A percentile compares a stretch with the other conserved stretches of the same genome.
Conservation (phyloP, 2,329 filamentous ascomycete genomes). For the Fusarium kyushuense region DNA sequence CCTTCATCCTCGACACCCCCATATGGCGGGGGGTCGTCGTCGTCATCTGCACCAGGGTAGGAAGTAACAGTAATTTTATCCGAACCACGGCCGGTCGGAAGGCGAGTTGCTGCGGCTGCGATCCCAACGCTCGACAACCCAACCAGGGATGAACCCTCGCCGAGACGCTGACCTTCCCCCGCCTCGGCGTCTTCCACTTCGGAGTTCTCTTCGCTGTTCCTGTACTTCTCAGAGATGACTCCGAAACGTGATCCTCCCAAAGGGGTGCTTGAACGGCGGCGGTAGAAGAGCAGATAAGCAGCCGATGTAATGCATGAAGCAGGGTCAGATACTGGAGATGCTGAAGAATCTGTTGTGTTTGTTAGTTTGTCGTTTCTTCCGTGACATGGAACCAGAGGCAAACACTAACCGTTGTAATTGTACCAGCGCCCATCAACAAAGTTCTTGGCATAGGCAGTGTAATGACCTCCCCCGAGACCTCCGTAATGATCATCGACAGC, state of each 20-base stretch:
- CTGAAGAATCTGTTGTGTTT: slow-evolving; percentile 74
- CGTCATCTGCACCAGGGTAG: slow-evolving; percentile 45
- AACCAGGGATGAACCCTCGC: slow-evolving; percentile 83
- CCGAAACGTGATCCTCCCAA: slow-evolving; percentile 84
- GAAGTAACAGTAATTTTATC: slow-evolving; percentile 54
- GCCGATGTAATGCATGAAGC: slow-evolving; percentile 76
- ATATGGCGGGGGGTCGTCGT: slow-evolving; percentile 53
- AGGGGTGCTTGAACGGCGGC: slow-evolving; percentile 79
- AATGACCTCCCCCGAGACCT: slow-evolving; percentile 92
- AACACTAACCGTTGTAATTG: slow-evolving; percentile 87
- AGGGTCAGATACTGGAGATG: slow-evolving; percentile 70
- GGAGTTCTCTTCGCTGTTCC: slow-evolving; percentile 61
- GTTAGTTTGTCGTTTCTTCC: slow-evolving; percentile 55
- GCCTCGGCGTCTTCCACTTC: slow-evolving; percentile 60
- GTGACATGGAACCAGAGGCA: background rate
- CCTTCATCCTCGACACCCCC: slow-evolving; percentile 63
- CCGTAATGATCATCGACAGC: slow-evolving; percentile 97
- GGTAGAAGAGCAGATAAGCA: slow-evolving; percentile 96
- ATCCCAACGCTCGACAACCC: slow-evolving; percentile 90
- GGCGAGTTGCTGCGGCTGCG: slow-evolving; percentile 82
- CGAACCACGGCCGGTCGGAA: slow-evolving; percentile 68
- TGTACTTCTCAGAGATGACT: slow-evolving; percentile 74
- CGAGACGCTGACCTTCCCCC: slow-evolving; percentile 91
- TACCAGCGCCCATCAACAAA: slow-evolving; percentile 93
- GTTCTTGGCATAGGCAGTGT: slow-evolving; percentile 94